These are phyloP conservation scores for Grifola frondosa DNA, from an alignment of 1,284 basidiomycete genomes.

Conservation along the genomic window DNA sequence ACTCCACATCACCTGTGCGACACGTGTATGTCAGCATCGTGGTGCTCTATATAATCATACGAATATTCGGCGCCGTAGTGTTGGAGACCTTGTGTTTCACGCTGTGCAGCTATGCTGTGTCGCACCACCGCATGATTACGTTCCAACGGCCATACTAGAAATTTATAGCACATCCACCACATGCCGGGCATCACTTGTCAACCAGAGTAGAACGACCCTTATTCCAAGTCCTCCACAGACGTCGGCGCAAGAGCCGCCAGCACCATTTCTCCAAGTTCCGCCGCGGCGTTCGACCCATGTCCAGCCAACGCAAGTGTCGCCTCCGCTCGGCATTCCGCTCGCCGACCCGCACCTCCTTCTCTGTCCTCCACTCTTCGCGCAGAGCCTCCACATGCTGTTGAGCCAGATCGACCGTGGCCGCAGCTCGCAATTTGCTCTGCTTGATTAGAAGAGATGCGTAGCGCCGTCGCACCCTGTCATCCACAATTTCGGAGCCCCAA, in stretches of 20 bases:
- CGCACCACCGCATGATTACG: too few species aligned
- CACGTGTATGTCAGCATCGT: too few species aligned
- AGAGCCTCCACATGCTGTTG: constrained; percentile 24
- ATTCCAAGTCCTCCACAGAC: constrained; percentile 11
- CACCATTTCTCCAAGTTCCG: constrained; percentile 17
- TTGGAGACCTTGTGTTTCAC: too few species aligned
- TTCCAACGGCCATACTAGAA: too few species aligned
- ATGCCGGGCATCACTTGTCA: too few species aligned
- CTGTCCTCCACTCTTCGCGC: constrained; percentile 24
- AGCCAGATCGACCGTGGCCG: constrained; percentile 22
- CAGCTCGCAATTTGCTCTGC: constrained; percentile 56
- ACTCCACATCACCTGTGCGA: too few species aligned
- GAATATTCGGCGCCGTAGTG: too few species aligned
- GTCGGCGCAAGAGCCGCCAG: constrained; percentile 21
- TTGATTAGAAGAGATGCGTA: constrained; percentile 56
- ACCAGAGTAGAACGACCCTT: too few species aligned
- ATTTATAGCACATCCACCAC: too few species aligned
- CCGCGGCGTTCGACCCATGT: constrained; percentile 8
- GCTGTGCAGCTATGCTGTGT: too few species aligned
- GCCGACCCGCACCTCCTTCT: constrained; percentile 29
- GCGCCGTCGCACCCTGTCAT: constrained; percentile 57
- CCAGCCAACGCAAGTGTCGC: constrained; percentile 13
- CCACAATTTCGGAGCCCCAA: constrained; percentile 56
- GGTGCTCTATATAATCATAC: too few species aligned
- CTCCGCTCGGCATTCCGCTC: constrained; percentile 11